phyloP scores from a whole-genome alignment of 2,329 filamentous ascomycete species.

The Phaeoacremonium minimum region DNA sequence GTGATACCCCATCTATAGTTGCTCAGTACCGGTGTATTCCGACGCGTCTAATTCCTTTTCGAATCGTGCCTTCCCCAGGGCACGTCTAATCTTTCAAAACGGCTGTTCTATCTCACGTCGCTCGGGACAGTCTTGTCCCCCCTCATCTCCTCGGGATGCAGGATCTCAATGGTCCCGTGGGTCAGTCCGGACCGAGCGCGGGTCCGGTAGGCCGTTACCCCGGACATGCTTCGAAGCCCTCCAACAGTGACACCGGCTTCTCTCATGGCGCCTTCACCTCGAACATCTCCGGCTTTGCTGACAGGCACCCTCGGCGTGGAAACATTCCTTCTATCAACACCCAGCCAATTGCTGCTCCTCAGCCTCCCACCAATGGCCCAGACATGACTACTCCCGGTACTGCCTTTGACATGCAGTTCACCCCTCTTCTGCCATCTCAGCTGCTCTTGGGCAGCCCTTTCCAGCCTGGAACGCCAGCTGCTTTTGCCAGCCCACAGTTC shows the following conservation, averaged over 20 bases:
- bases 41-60: constrained; percentile 17
- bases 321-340: constrained; percentile 96
- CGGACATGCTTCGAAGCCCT: constrained; percentile 74
- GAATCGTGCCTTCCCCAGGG: constrained; percentile 44
- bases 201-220: constrained; percentile 57
- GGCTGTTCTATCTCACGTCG: constrained; percentile 73
- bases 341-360: constrained; percentile 51
- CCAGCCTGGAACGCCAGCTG: constrained; percentile 87
- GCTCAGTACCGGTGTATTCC: constrained; percentile 14
- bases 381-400: constrained; percentile 86
- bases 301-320: constrained; percentile 76
- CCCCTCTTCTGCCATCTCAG: constrained; percentile 89
- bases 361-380: constrained; percentile 48
- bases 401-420: constrained; percentile 97
- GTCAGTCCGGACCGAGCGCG: constrained; percentile 51
- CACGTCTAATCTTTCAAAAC: constrained; percentile 67
- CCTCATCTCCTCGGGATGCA: constrained; percentile 90
- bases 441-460: constrained; percentile 93
- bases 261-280: constrained; percentile 89
- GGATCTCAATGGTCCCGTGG: constrained; percentile 66
- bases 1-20: too few relatives aligned
- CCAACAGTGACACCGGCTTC: constrained; percentile 81
- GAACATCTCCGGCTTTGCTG: constrained; percentile 79
- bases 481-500: constrained; percentile 89
- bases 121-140: constrained; percentile 82